Conservation (phyloP, 2,329 filamentous ascomycete species). For the Ophiostoma tasmaniense region DNA sequence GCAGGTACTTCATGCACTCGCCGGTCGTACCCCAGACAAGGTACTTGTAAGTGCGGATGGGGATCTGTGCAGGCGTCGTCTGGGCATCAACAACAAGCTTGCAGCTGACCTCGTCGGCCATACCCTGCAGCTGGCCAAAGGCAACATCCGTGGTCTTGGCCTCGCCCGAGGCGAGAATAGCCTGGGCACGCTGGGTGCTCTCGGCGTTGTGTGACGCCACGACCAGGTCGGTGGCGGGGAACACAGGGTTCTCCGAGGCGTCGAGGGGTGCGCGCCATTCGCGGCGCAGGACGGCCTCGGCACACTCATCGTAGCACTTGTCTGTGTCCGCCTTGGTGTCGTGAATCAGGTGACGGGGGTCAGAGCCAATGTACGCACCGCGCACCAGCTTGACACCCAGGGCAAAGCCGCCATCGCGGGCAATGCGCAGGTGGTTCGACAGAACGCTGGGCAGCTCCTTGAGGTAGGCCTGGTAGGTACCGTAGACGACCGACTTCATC, state of each 20-base stretch:
- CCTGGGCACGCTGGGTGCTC: conserved; percentile 53
- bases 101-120: conserved; percentile 87
- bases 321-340: conserved; percentile 66
- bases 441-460: conserved; percentile 53
- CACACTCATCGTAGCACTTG: conserved; percentile 61
- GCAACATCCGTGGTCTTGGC: conserved; percentile 36
- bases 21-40: conserved; percentile 61
- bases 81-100: conserved; percentile 37
- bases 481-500: conserved; percentile 53
- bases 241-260: conserved; percentile 32
- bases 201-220: conserved; percentile 76
- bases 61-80: not conserved
- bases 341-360: conserved; percentile 62
- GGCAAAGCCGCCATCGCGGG: conserved; percentile 52
- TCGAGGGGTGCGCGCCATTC: conserved; percentile 49
- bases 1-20: conserved; percentile 80
- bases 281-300: conserved; percentile 56
- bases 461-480: conserved; percentile 71
- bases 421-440: conserved; percentile 49
- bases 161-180: conserved; percentile 39
- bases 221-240: conserved; percentile 55
- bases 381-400: conserved; percentile 69
- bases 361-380: conserved; percentile 63
- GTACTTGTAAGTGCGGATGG: conserved; percentile 52
- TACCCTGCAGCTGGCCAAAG: conserved; percentile 82